phyloP scores from a whole-genome alignment of 2,329 filamentous ascomycete species.

The Davidsoniella australis region DNA sequence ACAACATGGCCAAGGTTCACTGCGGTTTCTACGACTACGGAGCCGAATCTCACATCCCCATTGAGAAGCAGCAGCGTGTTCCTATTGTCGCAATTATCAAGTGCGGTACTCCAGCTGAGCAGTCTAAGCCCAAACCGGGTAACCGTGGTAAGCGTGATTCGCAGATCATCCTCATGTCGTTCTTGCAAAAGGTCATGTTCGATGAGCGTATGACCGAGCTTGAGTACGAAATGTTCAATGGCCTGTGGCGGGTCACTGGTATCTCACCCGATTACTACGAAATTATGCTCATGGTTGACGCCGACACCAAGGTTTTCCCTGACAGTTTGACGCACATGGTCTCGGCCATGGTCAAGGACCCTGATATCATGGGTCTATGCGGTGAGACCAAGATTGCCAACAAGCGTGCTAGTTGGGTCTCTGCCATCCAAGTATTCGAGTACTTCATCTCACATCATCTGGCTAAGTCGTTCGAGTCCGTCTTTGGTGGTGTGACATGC shows the following conservation, averaged over 20 bases:
- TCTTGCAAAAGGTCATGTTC: conserved; percentile 99
- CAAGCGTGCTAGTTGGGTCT: conserved; percentile 86
- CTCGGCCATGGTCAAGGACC: conserved; percentile 96
- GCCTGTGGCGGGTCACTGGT: conserved; percentile 94
- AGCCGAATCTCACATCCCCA: conserved; percentile 55
- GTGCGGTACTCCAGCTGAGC: conserved; percentile 82
- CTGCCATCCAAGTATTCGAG: conserved; percentile 97
- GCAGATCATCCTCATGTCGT: conserved; percentile 98
- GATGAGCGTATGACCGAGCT: conserved; percentile 99
- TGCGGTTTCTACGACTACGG: conserved; percentile 98
- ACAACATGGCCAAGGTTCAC: conserved; percentile 99
- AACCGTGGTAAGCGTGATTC: conserved; percentile 98
- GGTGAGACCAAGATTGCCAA: conserved; percentile 99
- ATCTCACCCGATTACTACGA: conserved; percentile 98
- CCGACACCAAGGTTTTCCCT: conserved; percentile 97
- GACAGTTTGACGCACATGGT: conserved; percentile 98
- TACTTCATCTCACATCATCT: conserved; percentile 98
- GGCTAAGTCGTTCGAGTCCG: conserved; percentile 91
- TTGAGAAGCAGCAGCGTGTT: conserved; percentile 84
- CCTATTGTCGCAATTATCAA: conserved; percentile 97
- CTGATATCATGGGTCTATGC: conserved; percentile 96
- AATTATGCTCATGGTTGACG: conserved; percentile 95
- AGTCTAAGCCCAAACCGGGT: conserved; percentile 66
- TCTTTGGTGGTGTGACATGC: conserved; percentile 98
- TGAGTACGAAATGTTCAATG: conserved; percentile 99